phyloP scores from a whole-genome alignment of 140 eudicot species.

The Cichorium intybus region DNA sequence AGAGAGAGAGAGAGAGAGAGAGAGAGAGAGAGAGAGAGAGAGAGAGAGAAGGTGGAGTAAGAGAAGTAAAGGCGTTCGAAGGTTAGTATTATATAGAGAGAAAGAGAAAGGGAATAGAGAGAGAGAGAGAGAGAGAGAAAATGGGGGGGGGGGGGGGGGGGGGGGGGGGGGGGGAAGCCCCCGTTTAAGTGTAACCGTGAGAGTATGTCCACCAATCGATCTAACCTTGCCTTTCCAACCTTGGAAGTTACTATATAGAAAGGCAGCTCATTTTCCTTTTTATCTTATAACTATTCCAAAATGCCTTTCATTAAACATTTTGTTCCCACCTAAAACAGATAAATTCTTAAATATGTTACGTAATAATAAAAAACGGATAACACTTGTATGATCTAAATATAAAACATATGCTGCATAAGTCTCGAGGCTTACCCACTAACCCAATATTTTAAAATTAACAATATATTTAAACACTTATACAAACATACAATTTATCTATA shows the following conservation, averaged over 20 bases:
- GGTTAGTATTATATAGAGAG: slow-evolving; percentile 24
- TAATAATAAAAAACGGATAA: too few species aligned
- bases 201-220: slow-evolving; percentile 36
- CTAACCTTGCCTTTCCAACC: slow-evolving; percentile 47
- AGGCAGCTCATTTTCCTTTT: slow-evolving; percentile 19
- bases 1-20: background rate
- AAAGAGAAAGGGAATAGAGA: slow-evolving; percentile 12
- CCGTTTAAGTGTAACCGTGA: slow-evolving; percentile 44
- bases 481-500: too few species aligned
- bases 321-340: too few species aligned
- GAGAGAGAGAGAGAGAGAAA: background rate
- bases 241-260: slow-evolving; percentile 47
- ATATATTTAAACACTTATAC: too few species aligned
- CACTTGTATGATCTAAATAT: too few species aligned
- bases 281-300: background rate
- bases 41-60: slow-evolving; percentile 3
- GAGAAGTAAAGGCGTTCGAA: slow-evolving; percentile 28
- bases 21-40: slow-evolving; percentile 13
- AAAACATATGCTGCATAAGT: too few species aligned
- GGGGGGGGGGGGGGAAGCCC: slow-evolving; percentile 20
- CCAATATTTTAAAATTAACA: too few species aligned
- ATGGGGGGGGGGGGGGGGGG: slow-evolving; percentile 3
- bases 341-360: too few species aligned
- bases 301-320: background rate
- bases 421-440: too few species aligned